Base-by-base conservation (phyloP, 352 stramenopile species). In the Pythium coloratum region DNA sequence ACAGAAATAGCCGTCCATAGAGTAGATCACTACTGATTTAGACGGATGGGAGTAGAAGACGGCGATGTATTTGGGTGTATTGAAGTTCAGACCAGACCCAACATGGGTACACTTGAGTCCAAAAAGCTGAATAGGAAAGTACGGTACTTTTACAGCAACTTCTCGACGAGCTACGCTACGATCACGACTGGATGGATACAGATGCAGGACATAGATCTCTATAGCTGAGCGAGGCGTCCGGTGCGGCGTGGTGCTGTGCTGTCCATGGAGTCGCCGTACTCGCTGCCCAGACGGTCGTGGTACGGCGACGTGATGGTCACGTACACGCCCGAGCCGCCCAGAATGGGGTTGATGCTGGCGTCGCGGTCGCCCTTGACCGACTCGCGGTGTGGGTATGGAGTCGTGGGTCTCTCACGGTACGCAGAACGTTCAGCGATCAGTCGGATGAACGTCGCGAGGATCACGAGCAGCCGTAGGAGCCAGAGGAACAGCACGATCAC, bases 401-500 rank as follows among this genome's bases (percentile, higher is more conserved):
- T 53, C n/a, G n/a, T 53, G 7, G 46, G 46, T 1, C 46, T 6
- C 18, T 53, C 46, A 1, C 16, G 16, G 18, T 53, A 53, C 5
- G 46, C 46, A 13, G 46, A 50, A 24, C 56, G 60, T 46, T 73
- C 56, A 13, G 57, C 55, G 32, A 55, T 64, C n/a, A 73, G 42
- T 2, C 49, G 56, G 33, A 70, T 56, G 62, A 69, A 65, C 14
- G 44, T 67, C 47, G 78, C 81, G 53, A 75, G 59, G 24, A 80
- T 71, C 5, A 70, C 30, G 18, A 82, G 50, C 7, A 72, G 57
- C 0, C 75, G 72, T 28, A 72, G 20, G 24, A 82, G 55, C 75
- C 75, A 82, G 30, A 63, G 47, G 34, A 75, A 40, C 47, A 82
- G 62, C 62, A 80, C 69, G 36, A 74, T 13, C 30, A 69, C 53